phyloP scores from a whole-genome alignment of 2,329 filamentous ascomycete genomes.

The Ophiostoma sp. region DNA sequence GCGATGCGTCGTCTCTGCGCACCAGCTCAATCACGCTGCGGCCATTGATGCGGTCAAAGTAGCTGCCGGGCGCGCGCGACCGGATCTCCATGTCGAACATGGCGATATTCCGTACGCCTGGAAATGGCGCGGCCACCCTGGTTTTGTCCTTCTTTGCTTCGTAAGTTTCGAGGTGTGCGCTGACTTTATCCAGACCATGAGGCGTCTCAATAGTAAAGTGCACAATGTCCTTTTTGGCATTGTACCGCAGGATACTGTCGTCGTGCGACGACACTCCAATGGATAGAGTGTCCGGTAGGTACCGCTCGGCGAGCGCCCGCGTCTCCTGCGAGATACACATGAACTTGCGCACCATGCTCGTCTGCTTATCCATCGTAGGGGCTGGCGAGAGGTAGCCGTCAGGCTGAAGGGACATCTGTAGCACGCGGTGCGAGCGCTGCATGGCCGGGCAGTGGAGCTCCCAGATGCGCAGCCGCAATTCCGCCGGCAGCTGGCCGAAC shows the following conservation, averaged over 20 bases:
- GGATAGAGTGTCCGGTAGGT: slow-evolving; percentile 24
- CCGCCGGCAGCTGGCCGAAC: slow-evolving; percentile 22
- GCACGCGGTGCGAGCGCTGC: slow-evolving; percentile 15
- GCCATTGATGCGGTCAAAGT: background rate
- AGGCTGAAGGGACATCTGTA: slow-evolving; percentile 5
- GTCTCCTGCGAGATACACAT: slow-evolving; percentile 25
- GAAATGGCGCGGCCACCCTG: background rate
- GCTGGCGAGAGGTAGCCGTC: background rate
- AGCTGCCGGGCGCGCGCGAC: slow-evolving; percentile 17
- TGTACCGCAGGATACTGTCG: slow-evolving; percentile 21
- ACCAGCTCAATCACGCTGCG: slow-evolving; percentile 12
- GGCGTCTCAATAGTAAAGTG: slow-evolving; percentile 16
- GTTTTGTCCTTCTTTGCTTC: background rate
- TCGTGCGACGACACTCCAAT: slow-evolving; percentile 3
- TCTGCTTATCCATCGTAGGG: slow-evolving; percentile 12
- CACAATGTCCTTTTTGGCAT: slow-evolving; percentile 23
- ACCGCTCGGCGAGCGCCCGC: slow-evolving; percentile 20
- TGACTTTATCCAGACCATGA: background rate
- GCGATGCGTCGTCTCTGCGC: slow-evolving; percentile 17
- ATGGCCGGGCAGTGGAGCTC: slow-evolving; percentile 22
- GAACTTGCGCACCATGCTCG: slow-evolving; percentile 15
- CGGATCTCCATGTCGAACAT: slow-evolving; percentile 16
- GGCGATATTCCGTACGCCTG: slow-evolving; percentile 19
- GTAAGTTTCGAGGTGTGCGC: background rate
- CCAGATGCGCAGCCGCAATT: slow-evolving; percentile 26